Conservation (phyloP, 495 filamentous ascomycete species). For the Hyaloscypha variabilis region DNA sequence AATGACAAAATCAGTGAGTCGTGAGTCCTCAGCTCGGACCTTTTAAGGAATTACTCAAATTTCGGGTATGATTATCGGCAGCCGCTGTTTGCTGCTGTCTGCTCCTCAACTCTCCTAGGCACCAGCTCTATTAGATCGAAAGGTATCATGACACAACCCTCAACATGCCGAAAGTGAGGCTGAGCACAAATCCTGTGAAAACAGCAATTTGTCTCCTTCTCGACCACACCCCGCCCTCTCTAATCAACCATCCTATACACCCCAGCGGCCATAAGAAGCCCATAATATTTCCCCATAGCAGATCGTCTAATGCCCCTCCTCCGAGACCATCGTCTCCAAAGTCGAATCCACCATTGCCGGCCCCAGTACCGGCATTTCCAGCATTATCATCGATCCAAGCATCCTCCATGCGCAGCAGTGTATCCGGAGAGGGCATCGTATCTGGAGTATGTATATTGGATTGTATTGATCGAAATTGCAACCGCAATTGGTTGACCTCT, state of each 20-base stretch:
- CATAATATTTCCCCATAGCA: constrained; percentile 84
- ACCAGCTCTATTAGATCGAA: background rate
- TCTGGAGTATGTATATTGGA: constrained; percentile 78
- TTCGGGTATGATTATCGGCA: constrained; percentile 5
- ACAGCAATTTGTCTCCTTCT: constrained; percentile 82
- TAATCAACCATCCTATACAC: constrained; percentile 78
- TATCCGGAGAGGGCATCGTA: constrained; percentile 70
- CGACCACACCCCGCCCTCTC: constrained; percentile 89
- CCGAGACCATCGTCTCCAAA: constrained; percentile 37
- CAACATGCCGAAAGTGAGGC: constrained; percentile 66
- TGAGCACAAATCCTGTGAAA: constrained; percentile 75
- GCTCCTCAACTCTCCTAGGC: background rate
- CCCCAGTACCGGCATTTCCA: constrained; percentile 25
- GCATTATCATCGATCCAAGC: constrained; percentile 85
- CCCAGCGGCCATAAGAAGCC: constrained; percentile 95
- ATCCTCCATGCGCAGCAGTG: constrained; percentile 73
- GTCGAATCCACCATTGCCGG: constrained; percentile 29
- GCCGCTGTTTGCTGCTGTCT: background rate
- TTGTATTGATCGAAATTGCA: constrained; percentile 83
- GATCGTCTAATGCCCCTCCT: constrained; percentile 66
- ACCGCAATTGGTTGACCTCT: constrained; percentile 79
- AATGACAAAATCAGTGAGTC: background rate
- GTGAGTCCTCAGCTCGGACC: background rate
- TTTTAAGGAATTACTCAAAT: background rate
- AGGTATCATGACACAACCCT: constrained; percentile 33